These are phyloP conservation scores for Obelidium mucronatum DNA, from an alignment of 192 early-diverging fungal genomes.

Conservation along the genomic window DNA sequence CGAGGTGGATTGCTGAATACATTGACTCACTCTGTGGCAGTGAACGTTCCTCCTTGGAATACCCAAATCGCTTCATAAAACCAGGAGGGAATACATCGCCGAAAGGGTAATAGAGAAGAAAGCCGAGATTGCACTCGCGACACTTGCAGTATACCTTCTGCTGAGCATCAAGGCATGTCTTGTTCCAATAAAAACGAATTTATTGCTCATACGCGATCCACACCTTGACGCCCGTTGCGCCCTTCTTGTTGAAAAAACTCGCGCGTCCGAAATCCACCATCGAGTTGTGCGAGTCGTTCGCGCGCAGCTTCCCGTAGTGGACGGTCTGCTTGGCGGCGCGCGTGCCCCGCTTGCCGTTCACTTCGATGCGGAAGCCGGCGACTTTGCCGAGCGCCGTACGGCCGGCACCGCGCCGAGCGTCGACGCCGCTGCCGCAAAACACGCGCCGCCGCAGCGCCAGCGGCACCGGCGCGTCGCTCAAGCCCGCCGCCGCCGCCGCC, in stretches of 20 bases:
- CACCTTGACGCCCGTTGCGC: conserved; percentile 58
- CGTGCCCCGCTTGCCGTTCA: conserved; percentile 50
- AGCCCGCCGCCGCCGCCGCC: too few species aligned
- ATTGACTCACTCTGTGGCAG: background rate
- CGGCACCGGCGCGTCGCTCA: conserved; percentile 56
- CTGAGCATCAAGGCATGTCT: too few species aligned
- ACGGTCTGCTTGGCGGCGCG: conserved; percentile 43
- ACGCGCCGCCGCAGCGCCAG: conserved; percentile 43
- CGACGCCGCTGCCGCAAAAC: too few species aligned
- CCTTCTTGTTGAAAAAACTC: conserved; percentile 55
- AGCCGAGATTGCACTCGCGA: too few species aligned
- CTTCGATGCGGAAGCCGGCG: conserved; percentile 52
- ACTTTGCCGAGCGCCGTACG: conserved; percentile 45
- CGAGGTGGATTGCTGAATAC: background rate
- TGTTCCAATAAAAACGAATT: too few species aligned
- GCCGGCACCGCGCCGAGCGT: conserved; percentile 19
- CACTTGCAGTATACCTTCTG: too few species aligned
- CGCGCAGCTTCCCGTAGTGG: conserved; percentile 49
- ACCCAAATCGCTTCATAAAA: background rate
- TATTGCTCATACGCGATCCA: conserved; percentile 60
- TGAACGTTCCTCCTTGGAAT: background rate
- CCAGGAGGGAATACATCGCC: background rate
- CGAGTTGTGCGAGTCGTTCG: conserved; percentile 37
- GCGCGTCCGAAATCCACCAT: conserved; percentile 54
- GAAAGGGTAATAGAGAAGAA: too few species aligned